Percentiles rank a stretch among this genome's conserved stretches.
Conservation (phyloP, 768 basidiomycete genomes). For the Clitopilus passeckerianus region DNA sequence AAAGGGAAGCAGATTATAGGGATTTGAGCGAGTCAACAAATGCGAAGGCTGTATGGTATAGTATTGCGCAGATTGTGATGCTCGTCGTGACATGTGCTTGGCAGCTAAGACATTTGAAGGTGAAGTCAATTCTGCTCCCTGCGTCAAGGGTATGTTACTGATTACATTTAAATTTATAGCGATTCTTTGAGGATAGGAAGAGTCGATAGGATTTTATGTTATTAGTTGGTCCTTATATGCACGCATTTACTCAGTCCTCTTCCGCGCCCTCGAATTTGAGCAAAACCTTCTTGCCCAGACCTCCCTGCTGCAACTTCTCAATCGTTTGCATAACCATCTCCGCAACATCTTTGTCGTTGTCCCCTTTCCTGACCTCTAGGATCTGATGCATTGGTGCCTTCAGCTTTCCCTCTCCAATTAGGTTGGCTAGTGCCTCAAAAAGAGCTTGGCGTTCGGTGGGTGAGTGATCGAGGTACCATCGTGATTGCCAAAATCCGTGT, state of each 20-base stretch:
- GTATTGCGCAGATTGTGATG: slow-evolving; percentile 79
- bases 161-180: slow-evolving; percentile 30
- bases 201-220: slow-evolving; percentile 42
- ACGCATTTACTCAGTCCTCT: neutral
- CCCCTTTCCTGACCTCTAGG: slow-evolving; percentile 38
- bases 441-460: slow-evolving; percentile 44
- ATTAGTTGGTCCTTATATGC: neutral
- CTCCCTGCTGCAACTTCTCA: slow-evolving; percentile 27
- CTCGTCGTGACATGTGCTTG: slow-evolving; percentile 83
- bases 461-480: slow-evolving; percentile 56
- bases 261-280: slow-evolving; percentile 28
- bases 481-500: slow-evolving; percentile 76
- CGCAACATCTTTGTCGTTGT: slow-evolving; percentile 31
- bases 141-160: neutral
- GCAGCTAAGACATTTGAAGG: slow-evolving; percentile 91
- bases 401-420: slow-evolving; percentile 55
- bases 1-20: slow-evolving; percentile 88
- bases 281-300: slow-evolving; percentile 38
- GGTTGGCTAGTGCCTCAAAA: slow-evolving; percentile 43
- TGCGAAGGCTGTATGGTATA: slow-evolving; percentile 93
- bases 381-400: slow-evolving; percentile 66
- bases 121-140: slow-evolving; percentile 30
- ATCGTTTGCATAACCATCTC: slow-evolving; percentile 49
- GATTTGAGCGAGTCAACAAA: slow-evolving; percentile 89
- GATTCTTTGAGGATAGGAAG: slow-evolving; percentile 86